Evolutionary conservation across 805 yeast genomes (phyloP), one percentile per base, ranked within the genome.

Genomic region (Candida orba): DNA sequence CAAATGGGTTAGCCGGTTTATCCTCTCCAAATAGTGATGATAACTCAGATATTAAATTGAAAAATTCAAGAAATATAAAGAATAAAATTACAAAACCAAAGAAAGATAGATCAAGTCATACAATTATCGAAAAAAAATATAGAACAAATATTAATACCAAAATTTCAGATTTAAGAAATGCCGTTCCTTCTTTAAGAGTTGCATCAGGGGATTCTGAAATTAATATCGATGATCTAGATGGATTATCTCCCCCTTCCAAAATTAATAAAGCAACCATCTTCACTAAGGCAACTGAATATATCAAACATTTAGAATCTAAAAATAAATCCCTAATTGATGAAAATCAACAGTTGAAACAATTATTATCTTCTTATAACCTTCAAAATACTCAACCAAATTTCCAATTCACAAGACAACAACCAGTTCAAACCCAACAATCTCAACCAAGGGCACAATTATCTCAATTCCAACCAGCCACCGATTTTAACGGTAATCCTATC

Each of bases 91-190:
- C 66, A 6, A 78, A 76, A 51, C 75, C 78, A 5, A 70, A 65
- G 48, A 69, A 68, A 46, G 74, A 73, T 43, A 74, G 81, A 62
- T 71, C 80, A 1, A 74, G 86, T 8, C 95, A 85, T 63, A 85
- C 84, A 56, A 78, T 83, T 70, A 81, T 85, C 52, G 95, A 86
- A 58, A 84, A 84, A 64, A 80, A 83, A 56, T 86, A 86, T 62
- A 64, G 95, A 52, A 81, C 85, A 18, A 84, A 85, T 56, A 82
- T 85, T 51, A 85, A 84, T 55, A 69, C 81, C 42, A 82, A 80
- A 59, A 84, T 85, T 38, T 51, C 75, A 30, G 82, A 80, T 36
- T 71, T 85, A 29, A 69, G 88, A 56, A 84, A 84, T 52, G 82
- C 87, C 3, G 95, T 86, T 15, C 95, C 95, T 4, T 65, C 93